Conservation (phyloP, 2,329 filamentous ascomycete genomes). For the Fusarium nurragi region DNA sequence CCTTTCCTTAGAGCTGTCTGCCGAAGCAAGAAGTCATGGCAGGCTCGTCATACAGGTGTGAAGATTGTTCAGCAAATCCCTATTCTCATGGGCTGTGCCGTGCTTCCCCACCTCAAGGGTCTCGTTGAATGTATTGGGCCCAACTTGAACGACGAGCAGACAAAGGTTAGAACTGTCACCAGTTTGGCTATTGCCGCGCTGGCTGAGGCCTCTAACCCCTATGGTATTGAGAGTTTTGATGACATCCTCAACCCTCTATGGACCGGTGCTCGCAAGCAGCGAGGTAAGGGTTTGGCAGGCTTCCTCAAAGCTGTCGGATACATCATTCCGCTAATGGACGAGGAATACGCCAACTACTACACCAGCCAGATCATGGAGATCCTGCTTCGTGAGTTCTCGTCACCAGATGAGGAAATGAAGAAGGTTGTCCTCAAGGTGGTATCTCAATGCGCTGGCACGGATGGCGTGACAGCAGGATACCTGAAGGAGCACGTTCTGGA, state of each 20-base stretch:
- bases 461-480: constrained; percentile 93
- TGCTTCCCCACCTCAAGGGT: constrained; percentile 93
- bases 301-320: constrained; percentile 98
- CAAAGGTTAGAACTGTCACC: constrained; percentile 96
- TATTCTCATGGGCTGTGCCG: constrained; percentile 97
- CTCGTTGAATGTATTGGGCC: constrained; percentile 96
- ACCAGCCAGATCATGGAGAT: constrained; percentile 99
- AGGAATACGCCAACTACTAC: constrained; percentile 99
- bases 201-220: constrained; percentile 95
- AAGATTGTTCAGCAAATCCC: constrained; percentile 99
- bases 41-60: constrained; percentile 95
- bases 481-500: constrained; percentile 94
- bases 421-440: constrained; percentile 98
- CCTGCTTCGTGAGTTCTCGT: constrained; percentile 91
- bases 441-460: constrained; percentile 92
- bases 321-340: constrained; percentile 99
- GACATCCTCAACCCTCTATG: constrained; percentile 97
- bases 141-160: constrained; percentile 96
- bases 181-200: constrained; percentile 93
- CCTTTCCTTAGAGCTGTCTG: constrained; percentile 96
- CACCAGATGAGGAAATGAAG: constrained; percentile 99
- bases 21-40: constrained; percentile 98
- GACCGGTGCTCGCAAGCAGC: constrained; percentile 95
- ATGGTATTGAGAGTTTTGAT: constrained; percentile 99
- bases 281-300: constrained; percentile 93